Evolutionary conservation across 768 basidiomycete species (phyloP), one percentile per base, ranked within the genome.

Genomic region (Lyophyllum semitale): DNA sequence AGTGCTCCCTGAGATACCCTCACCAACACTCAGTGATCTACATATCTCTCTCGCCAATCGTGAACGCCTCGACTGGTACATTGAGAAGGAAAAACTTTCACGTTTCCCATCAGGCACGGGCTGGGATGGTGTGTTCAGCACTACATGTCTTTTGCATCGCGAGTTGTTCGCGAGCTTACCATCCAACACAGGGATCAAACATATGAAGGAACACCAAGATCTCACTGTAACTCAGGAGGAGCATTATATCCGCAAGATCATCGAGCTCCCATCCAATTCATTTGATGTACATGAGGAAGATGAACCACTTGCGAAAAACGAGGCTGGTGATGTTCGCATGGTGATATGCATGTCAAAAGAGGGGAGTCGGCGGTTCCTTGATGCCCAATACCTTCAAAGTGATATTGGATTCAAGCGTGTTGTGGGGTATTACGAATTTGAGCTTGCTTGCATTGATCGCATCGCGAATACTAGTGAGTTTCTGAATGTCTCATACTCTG

Each of bases 391-490:
- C 42, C 25, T 68, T 11, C 67, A 71, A 48, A 64, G 66, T 23
- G 63, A 71, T 51, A 71, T 70, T 26, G 59, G 53, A 0, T 69
- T 67, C 59, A 66, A 66, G 20, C 48, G 64, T 7, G 53, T 70
- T 5, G 58, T 59, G 1, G 65, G 68, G 0, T 71, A 62, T 30
- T 51, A 64, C 12, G 63, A 71, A 38, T 69, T 71, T 54, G 65
- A 70, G 48, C 29, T 71, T 2, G 63, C 59, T 7, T 40, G 20
- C n/a, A 17, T 12, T 15, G 38, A 40, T 40, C 17, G n/a, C 17
- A 22, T 18, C 18, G 2, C 2, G n/a, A 40, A 40, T n/a, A 40
- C 8, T 2, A 40, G 38, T 40, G 6, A 40, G 20, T 22, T n/a
- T 40, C 30, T 6, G 30, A 40, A 40, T 40, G 7, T 40, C 9